Evolutionary conservation across 1,139 yeast species (phyloP).

Genomic region (Debaryomyces sp.): DNA sequence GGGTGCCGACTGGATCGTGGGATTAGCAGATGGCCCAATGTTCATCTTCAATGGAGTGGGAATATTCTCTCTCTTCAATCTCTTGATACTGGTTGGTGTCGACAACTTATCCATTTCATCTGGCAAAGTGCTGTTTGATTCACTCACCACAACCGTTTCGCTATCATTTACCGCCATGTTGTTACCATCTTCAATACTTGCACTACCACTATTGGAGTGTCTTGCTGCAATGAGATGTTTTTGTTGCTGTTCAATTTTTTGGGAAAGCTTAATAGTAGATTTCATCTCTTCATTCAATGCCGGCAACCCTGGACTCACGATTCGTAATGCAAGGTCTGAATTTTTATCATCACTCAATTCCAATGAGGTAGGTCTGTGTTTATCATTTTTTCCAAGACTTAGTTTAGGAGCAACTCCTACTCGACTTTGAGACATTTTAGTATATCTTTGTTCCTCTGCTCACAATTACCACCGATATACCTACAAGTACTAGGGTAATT

Average conservation of each 20-base stretch:
- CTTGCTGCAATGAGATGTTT: conserved; percentile 48
- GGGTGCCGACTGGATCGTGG: conserved; percentile 51
- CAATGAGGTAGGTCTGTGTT: conserved; percentile 31
- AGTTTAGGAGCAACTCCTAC: conserved; percentile 19
- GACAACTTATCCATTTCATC: conserved; percentile 26
- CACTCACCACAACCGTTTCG: conserved; percentile 7
- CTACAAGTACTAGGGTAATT: not conserved
- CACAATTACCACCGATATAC: not conserved
- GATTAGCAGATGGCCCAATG: conserved; percentile 25
- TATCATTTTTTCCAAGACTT: conserved; percentile 12
- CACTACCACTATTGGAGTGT: conserved; percentile 13
- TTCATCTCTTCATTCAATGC: conserved; percentile 50
- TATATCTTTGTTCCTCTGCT: not conserved
- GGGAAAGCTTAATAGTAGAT: conserved; percentile 47
- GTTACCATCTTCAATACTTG: conserved; percentile 12
- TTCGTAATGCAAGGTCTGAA: conserved; percentile 35
- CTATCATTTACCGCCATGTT: not conserved
- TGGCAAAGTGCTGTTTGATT: not conserved
- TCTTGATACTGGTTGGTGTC: conserved; percentile 21
- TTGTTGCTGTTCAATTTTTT: conserved; percentile 52
- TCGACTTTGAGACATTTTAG: conserved; percentile 20
- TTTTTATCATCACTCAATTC: conserved; percentile 13
- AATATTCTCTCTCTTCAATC: conserved; percentile 46
- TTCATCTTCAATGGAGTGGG: conserved; percentile 43
- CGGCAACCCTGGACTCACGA: conserved; percentile 53